Conservation (phyloP, 2,329 filamentous ascomycete species). For the Fusarium musae region DNA sequence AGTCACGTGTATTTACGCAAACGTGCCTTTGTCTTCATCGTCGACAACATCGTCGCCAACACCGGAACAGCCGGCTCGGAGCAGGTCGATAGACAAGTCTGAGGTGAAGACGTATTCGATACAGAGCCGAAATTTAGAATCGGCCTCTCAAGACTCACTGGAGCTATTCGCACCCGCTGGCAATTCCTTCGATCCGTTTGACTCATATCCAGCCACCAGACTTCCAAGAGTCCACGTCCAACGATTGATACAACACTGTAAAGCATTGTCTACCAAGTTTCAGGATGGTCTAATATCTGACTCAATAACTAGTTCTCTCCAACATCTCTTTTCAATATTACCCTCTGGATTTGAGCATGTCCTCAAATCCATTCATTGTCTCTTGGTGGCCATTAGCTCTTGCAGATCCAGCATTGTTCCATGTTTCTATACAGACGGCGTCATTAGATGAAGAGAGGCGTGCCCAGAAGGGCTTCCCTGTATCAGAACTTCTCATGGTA, state of each 20-base stretch:
- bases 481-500: conserved; percentile 66
- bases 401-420: conserved; percentile 65
- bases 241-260: conserved; percentile 67
- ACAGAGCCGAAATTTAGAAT: background rate
- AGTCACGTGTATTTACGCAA: conserved; percentile 62
- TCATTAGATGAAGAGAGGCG: conserved; percentile 64
- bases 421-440: conserved; percentile 69
- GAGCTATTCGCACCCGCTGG: conserved; percentile 41
- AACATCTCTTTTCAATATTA: conserved; percentile 71
- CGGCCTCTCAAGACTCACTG: background rate
- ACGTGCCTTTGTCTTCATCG: conserved; percentile 58
- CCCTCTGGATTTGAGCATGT: conserved; percentile 62
- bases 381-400: conserved; percentile 70
- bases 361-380: conserved; percentile 66
- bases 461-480: conserved; percentile 63
- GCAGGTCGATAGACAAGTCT: background rate
- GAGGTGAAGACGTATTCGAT: background rate
- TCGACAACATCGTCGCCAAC: background rate
- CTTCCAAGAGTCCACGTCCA: conserved; percentile 63
- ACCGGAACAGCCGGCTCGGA: conserved; percentile 17
- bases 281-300: conserved; percentile 22
- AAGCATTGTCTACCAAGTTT: conserved; percentile 19
- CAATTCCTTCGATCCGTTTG: conserved; percentile 63
- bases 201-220: conserved; percentile 65
- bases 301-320: conserved; percentile 60